Conservation (phyloP, 2,329 filamentous ascomycete species). For the Aspergillus sp. region DNA sequence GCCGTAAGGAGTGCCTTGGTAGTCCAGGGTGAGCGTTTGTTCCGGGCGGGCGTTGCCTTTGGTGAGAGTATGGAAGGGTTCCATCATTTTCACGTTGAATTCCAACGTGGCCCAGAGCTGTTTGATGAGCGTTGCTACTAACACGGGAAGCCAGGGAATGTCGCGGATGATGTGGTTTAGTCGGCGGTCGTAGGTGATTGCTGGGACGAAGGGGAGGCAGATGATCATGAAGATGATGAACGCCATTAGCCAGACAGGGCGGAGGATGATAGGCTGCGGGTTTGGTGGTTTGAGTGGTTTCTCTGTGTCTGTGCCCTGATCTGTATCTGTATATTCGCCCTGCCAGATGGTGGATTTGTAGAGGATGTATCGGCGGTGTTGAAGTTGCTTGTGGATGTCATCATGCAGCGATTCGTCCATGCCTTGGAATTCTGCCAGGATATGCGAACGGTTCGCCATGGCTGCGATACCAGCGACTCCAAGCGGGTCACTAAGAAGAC, state of each 20-base stretch:
- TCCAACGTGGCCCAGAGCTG: constrained; percentile 44
- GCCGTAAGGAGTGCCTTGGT: constrained; percentile 43
- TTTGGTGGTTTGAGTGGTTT: constrained; percentile 20
- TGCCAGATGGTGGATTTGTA: constrained; percentile 48
- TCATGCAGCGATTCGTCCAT: constrained; percentile 38
- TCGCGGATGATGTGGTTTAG: constrained; percentile 34
- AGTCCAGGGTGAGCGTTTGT: constrained; percentile 43
- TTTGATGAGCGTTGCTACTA: constrained; percentile 40
- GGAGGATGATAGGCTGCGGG: constrained; percentile 43
- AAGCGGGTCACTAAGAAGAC: constrained; percentile 42
- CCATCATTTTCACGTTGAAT: constrained; percentile 41
- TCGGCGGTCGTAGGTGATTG: constrained; percentile 35
- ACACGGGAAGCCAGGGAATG: constrained; percentile 40
- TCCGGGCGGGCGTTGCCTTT: constrained; percentile 38
- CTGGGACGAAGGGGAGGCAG: constrained; percentile 34
- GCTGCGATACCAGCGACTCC: constrained; percentile 47
- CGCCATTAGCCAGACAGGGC: constrained; percentile 7
- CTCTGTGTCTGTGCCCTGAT: constrained; percentile 24
- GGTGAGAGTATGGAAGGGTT: constrained; percentile 44
- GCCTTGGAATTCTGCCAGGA: constrained; percentile 43
- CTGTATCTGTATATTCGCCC: constrained; percentile 39
- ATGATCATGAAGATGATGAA: constrained; percentile 20
- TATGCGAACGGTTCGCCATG: constrained; percentile 46
- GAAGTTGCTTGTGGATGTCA: constrained; percentile 42
- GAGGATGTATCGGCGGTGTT: constrained; percentile 42